phyloP scores from a whole-genome alignment of 495 filamentous ascomycete species.

The Penicillium samsonianum region DNA sequence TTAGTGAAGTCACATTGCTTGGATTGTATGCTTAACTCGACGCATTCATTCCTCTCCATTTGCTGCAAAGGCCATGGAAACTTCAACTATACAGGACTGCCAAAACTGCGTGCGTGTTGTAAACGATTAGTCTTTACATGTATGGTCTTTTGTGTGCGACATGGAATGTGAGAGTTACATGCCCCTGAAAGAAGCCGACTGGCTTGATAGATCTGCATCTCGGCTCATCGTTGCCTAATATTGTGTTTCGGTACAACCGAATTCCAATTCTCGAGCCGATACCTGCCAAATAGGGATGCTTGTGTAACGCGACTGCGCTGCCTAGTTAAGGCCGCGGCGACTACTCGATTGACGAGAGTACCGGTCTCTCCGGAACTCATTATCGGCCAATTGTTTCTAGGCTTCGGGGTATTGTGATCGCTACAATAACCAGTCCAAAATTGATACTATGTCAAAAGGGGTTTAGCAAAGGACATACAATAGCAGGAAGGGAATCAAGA shows the following conservation, averaged over 20 bases:
- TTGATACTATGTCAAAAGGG: background rate
- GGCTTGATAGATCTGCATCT: no score
- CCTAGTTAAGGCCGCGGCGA: background rate
- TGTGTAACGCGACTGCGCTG: background rate
- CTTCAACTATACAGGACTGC: background rate
- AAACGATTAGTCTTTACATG: no score
- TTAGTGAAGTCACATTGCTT: background rate
- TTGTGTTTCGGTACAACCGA: no score
- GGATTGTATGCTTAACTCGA: background rate
- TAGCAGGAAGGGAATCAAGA: background rate
- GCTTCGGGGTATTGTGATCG: background rate
- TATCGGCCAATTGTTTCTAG: background rate
- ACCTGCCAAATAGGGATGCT: no score
- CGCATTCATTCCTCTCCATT: background rate
- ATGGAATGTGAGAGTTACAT: no score
- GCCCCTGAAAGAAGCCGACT: no score
- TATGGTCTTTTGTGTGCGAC: background rate
- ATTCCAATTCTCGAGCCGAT: no score
- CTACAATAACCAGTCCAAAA: background rate
- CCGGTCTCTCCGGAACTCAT: background rate
- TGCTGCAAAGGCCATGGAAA: background rate
- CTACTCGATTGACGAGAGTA: background rate
- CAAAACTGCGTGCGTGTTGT: background rate
- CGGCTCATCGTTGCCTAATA: no score
- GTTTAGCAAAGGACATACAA: background rate